A percentile compares a stretch with the other conserved stretches of the same genome.
phyloP scores from a whole-genome alignment of 1,139 yeast species.

The Groenewaldozyma sp. region DNA sequence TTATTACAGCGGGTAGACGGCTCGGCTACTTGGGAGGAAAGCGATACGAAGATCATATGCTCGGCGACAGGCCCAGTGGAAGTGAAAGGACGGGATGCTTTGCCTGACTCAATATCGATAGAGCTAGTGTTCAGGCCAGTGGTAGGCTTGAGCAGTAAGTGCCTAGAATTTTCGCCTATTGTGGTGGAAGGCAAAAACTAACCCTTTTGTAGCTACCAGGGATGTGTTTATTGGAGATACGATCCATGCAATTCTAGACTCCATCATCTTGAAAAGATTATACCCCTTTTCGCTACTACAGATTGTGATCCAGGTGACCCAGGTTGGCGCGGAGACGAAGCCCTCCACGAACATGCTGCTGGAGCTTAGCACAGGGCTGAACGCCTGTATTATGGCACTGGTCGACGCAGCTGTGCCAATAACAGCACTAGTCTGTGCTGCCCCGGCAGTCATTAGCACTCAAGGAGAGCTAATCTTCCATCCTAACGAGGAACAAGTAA shows the following conservation, averaged over 20 bases:
- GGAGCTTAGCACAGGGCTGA: slow-evolving; percentile 64
- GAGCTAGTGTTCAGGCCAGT: slow-evolving; percentile 80
- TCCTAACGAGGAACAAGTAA: slow-evolving; percentile 40
- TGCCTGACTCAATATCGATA: slow-evolving; percentile 67
- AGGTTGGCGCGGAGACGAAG: slow-evolving; percentile 38
- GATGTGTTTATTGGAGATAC: slow-evolving; percentile 72
- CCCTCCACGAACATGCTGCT: slow-evolving; percentile 24
- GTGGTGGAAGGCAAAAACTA: neutral
- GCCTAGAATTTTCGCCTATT: neutral
- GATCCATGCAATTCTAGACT: slow-evolving; percentile 50
- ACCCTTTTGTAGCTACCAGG: slow-evolving; percentile 40
- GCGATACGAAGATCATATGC: slow-evolving; percentile 51
- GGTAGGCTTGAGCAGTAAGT: slow-evolving; percentile 49
- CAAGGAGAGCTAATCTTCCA: slow-evolving; percentile 32
- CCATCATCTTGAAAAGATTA: slow-evolving; percentile 52
- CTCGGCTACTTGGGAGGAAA: slow-evolving; percentile 50
- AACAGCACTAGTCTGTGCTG: slow-evolving; percentile 50
- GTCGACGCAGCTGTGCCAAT: slow-evolving; percentile 73
- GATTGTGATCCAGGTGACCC: slow-evolving; percentile 72
- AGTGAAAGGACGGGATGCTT: slow-evolving; percentile 72
- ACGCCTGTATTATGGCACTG: slow-evolving; percentile 63
- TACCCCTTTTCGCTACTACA: slow-evolving; percentile 84
- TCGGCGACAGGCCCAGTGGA: slow-evolving; percentile 91
- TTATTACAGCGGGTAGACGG: no score
- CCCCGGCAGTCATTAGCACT: slow-evolving; percentile 35